Evolutionary conservation across 768 basidiomycete genomes (phyloP), one percentile per base, ranked within the genome.

Genomic region (Myochromella boudieri): DNA sequence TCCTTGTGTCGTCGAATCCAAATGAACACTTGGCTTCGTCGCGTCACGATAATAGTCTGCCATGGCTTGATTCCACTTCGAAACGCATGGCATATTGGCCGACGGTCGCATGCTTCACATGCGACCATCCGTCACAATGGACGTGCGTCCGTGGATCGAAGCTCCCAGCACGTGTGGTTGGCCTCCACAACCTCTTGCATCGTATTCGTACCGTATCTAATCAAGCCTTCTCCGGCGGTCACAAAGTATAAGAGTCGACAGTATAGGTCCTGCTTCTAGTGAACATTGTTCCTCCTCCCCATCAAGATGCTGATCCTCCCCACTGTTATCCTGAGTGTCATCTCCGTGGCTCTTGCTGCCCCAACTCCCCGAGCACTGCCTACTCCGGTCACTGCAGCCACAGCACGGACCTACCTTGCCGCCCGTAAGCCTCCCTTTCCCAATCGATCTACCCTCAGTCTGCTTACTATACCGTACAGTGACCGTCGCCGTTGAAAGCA

Each of bases 361-460:
- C 42, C 54, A 6, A n/a, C 54, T 31, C 36, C 48, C 29, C 50
- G 68, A 15, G 64, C 66, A 4, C 52, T 68, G 15, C 68, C 70
- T 12, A 66, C 64, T 7, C 64, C 65, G 4, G 61, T 69, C 15
- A 53, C 55, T 34, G 63, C 49, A 10, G 57, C 68, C 10, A 68
- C 67, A 14, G 70, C 70, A 1, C 60, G 57, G 39, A 60, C 60
- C 2, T 70, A 69, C 42, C 59, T 72, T 4, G 59, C 67, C 26
- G 29, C 57, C 31, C 52, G 70, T 70, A 44, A 18, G 64, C 51
- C 15, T 24, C 20, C 28, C 8, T 29, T 8, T 29, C 18, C 14
- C 6, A 14, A 34, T 6, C 5, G 14, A 6, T 7, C 18, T 34
- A 12, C 33, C 33, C 33, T 14, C 14, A 33, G n/a, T 37, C 20